Evolutionary conservation across 768 basidiomycete genomes (phyloP), one percentile per base, ranked within the genome.

Genomic region (Pholiota microspora): DNA sequence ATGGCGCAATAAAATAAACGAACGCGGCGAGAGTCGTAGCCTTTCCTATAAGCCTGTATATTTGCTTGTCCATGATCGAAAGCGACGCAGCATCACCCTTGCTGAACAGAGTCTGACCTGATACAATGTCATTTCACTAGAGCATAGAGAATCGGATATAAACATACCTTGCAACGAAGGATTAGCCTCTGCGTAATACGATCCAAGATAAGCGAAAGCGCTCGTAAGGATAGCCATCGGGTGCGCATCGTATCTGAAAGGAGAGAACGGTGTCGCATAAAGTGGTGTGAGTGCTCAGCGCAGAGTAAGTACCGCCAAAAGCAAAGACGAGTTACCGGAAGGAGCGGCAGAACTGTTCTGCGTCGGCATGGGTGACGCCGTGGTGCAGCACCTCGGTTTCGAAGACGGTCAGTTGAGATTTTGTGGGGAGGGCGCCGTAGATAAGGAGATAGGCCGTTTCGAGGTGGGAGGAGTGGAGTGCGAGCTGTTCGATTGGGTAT

Each of bases 401-500:
- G 60, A 93, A 96, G 40, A 78, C 64, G 28, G 73, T 68, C 62
- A 78, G 83, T 63, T 94, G 89, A 1, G 60, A 49, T 40, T 69
- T 72, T 16, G 80, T 79, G 0, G 94, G 94, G 12, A 96, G 79
- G 7, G 84, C 77, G 10, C 94, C 94, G 59, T 95, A 96, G 31
- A 96, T 86, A 64, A 96, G 84, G 21, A 96, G 83, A 69, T 95
- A 94, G 6, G 91, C 84, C 72, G 81, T 79, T 68, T 96, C 93
- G 44, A 94, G 79, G 72, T 92, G 92, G 1, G 80, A 83, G 0
- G 89, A 92, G 53, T 84, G 80, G 25, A 83, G 73, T 0, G 93
- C 92, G 28, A 96, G 84, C 64, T 94, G 89, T 64, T 96, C 94
- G 60, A 96, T 95, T 13, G 94, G 93, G 66, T 94, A 94, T 18